Conservation (phyloP, 805 yeast species). For the Candida incommunis region DNA sequence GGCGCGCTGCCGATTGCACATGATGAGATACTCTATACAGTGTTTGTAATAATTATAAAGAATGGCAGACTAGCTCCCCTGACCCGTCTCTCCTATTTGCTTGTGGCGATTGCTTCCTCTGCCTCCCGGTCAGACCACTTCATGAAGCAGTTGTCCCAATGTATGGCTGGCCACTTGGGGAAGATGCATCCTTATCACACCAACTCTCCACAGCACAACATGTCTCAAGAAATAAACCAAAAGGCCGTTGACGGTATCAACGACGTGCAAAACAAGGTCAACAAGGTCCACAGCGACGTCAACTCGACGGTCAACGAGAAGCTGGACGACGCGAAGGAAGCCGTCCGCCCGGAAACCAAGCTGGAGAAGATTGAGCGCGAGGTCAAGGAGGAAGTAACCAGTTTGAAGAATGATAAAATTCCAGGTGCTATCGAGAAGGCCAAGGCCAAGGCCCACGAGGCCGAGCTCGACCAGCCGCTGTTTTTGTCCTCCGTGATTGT, state of each 20-base stretch:
- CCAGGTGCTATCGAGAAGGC: neutral
- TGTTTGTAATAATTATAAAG: too few relatives aligned
- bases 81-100: too few relatives aligned
- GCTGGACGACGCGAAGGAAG: neutral
- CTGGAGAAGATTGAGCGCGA: constrained; percentile 1
- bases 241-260: neutral
- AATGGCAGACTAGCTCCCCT: too few relatives aligned
- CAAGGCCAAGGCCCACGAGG: constrained; percentile 1
- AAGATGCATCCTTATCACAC: neutral
- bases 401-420: neutral
- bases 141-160: too few relatives aligned
- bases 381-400: constrained; percentile 1
- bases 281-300: neutral
- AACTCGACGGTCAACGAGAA: neutral
- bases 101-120: too few relatives aligned
- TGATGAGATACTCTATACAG: too few relatives aligned
- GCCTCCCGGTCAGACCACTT: too few relatives aligned
- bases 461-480: neutral
- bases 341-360: neutral
- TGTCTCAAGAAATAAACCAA: neutral
- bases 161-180: neutral
- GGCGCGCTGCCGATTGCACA: too few relatives aligned
- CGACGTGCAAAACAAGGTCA: neutral
- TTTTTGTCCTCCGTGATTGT: neutral
- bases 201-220: neutral